These are phyloP conservation scores for Hanseniaspora lindneri DNA, from an alignment of 805 yeast species.

Conservation along the genomic window DNA sequence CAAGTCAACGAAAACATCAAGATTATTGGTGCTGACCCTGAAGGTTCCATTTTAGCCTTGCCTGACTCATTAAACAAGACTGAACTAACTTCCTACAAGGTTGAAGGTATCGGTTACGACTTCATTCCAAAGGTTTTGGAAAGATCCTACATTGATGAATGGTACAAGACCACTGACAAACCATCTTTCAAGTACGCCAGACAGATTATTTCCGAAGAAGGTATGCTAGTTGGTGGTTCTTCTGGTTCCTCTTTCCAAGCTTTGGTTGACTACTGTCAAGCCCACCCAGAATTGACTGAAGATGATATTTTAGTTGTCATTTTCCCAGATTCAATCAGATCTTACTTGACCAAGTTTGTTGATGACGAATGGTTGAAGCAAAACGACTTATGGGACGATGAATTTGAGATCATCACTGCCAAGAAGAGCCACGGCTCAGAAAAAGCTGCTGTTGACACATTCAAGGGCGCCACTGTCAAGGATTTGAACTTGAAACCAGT, in stretches of 20 bases:
- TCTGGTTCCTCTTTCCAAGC: conserved; percentile 78
- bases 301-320: conserved; percentile 67
- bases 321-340: conserved; percentile 78
- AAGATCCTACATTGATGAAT: conserved; percentile 52
- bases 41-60: conserved; percentile 71
- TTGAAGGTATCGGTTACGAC: conserved; percentile 87
- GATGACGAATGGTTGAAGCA: conserved; percentile 85
- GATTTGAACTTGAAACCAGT: conserved; percentile 71
- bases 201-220: conserved; percentile 72
- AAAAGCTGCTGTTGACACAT: conserved; percentile 33
- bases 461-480: conserved; percentile 46
- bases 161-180: conserved; percentile 80
- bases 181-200: conserved; percentile 71
- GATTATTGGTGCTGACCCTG: conserved; percentile 74
- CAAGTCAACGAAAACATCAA: conserved; percentile 45
- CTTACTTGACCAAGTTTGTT: conserved; percentile 74
- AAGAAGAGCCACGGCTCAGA: conserved; percentile 18
- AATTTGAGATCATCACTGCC: conserved; percentile 31
- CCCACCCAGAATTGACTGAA: conserved; percentile 49
- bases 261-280: conserved; percentile 55
- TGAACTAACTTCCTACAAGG: conserved; percentile 48
- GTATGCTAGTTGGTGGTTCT: conserved; percentile 81
- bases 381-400: conserved; percentile 57
- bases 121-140: conserved; percentile 72
- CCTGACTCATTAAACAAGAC: conserved; percentile 61